A percentile compares a stretch with the other conserved stretches of the same genome.
phyloP scores from a whole-genome alignment of 2,329 filamentous ascomycete genomes.

The Fusarium subglutinans region DNA sequence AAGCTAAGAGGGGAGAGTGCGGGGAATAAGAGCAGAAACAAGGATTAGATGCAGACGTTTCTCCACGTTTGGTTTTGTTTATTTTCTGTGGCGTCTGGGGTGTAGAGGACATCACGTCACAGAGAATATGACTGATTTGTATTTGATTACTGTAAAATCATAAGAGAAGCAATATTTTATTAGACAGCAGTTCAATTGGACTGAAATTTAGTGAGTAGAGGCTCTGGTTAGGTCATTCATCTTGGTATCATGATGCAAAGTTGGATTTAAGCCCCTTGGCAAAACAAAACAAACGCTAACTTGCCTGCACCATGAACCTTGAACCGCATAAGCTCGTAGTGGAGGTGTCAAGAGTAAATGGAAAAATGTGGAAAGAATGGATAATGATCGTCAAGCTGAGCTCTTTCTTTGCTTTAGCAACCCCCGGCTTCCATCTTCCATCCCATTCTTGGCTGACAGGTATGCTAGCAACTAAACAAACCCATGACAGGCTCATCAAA shows the following conservation, averaged over 20 bases:
- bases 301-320: conserved; percentile 1
- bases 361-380: neutral
- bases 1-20: conserved; percentile 30
- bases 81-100: conserved; percentile 31
- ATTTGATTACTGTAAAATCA: neutral
- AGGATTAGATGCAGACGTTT: conserved; percentile 24
- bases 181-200: neutral
- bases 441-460: conserved; percentile 14
- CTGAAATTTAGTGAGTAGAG: neutral
- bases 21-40: conserved; percentile 22
- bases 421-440: conserved; percentile 12
- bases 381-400: conserved; percentile 23
- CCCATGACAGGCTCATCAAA: conserved; percentile 9
- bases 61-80: conserved; percentile 26
- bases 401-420: neutral
- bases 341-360: neutral
- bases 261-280: conserved; percentile 4
- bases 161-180: neutral
- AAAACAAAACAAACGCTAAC: neutral
- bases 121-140: neutral
- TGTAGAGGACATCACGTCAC: conserved; percentile 25
- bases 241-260: conserved; percentile 16
- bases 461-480: neutral
- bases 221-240: neutral
- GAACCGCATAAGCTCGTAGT: neutral